phyloP scores from a whole-genome alignment of 108 stramenopile genomes.

The Fragilariopsis cylindrus region DNA sequence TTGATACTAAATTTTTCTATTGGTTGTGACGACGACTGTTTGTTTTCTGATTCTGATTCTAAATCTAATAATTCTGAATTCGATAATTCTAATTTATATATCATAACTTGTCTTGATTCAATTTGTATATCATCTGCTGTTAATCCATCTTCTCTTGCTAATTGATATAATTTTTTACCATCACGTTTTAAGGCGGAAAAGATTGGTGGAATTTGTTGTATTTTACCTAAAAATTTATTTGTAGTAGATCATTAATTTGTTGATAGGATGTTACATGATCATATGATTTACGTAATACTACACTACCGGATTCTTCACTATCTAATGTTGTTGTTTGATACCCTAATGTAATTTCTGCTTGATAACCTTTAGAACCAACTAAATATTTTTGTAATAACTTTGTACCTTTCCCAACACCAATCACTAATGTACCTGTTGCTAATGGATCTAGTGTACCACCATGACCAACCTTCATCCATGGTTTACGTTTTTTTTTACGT shows the following conservation, averaged over 20 bases:
- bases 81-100: constrained; percentile 43
- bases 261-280: constrained; percentile 58
- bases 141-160: constrained; percentile 64
- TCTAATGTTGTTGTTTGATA: constrained; percentile 89
- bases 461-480: constrained; percentile 86
- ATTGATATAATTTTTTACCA: constrained; percentile 82
- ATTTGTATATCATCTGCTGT: constrained; percentile 57
- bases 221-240: constrained; percentile 71
- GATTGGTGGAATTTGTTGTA: constrained; percentile 88
- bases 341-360: constrained; percentile 67
- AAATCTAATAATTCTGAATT: too few species aligned
- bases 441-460: constrained; percentile 97
- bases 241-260: constrained; percentile 37
- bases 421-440: constrained; percentile 91
- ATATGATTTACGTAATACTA: constrained; percentile 47
- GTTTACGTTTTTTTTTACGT: constrained; percentile 32
- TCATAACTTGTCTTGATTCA: constrained; percentile 48
- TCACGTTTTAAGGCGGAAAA: constrained; percentile 68
- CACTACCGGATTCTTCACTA: constrained; percentile 55
- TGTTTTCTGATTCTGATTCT: not conserved
- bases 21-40: constrained; percentile 29
- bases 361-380: constrained; percentile 81
- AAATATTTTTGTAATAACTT: constrained; percentile 50
- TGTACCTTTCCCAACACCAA: constrained; percentile 87
- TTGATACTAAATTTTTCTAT: constrained; percentile 55